Base-by-base conservation (phyloP, 2,329 filamentous ascomycete genomes). In the Paramyrothecium roridum region DNA sequence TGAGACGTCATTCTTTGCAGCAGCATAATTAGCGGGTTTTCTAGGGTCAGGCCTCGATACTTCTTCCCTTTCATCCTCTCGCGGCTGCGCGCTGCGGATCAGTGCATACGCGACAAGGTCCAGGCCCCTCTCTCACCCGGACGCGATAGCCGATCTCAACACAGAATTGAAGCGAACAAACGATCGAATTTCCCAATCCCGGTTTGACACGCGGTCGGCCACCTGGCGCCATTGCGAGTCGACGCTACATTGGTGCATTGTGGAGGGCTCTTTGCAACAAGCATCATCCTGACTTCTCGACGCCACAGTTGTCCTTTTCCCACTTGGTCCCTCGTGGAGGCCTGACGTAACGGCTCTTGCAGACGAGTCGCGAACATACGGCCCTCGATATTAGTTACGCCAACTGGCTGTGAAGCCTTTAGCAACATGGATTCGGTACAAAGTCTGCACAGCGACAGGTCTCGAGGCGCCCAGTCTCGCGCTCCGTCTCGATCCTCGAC, bases 401-500 rank as follows among this genome's bases (percentile, higher is more conserved):
- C 37, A 17, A 43, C 37, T 43, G n/a, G 37, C n/a, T 6, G 4
- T 6, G 6, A 19, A 33, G 37, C 52, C 50, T 46, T 30, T 20
- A 45, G 47, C 59, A 59, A 7, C 47, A 74, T 74, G 72, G 71
- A 74, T 16, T 53, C 57, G 19, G 52, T 65, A 37, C 57, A 63
- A 19, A 45, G 56, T 13, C 65, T 66, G 30, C 30, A 57, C 37
- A 59, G 64, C n/a, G 63, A 66, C 22, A 64, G 62, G 55, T 62
- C 66, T 52, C 65, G 69, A 13, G 63, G 65, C 54, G 61, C 67
- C 8, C 66, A 73, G 57, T 68, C 73, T 58, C 78, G 77, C 56
- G 73, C 73, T 11, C 67, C 74, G 33, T 82, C 79, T 16, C 73
- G 77, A 56, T 75, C 77, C 20, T 81, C 77, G 56, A 76, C 66